A percentile compares a stretch with the other conserved stretches of the same genome.
Evolutionary conservation across 2,329 filamentous ascomycete genomes (phyloP).

Genomic region (Blumeria hordei): DNA sequence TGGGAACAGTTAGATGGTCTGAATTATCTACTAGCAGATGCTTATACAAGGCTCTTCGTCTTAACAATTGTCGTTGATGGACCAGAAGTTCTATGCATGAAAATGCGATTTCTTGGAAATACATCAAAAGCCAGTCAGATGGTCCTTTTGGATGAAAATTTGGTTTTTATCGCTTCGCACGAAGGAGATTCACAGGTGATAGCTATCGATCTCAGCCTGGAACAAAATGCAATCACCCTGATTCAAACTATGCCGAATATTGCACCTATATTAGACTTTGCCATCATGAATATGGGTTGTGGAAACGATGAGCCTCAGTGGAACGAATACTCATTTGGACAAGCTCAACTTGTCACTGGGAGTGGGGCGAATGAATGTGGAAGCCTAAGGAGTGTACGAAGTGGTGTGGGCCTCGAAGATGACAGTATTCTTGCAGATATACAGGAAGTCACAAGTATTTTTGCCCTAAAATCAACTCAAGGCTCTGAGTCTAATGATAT

Average conservation of each 20-base stretch:
- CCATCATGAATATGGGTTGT: constrained; percentile 88
- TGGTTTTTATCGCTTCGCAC: constrained; percentile 75
- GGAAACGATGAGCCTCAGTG: constrained; percentile 53
- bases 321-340: constrained; percentile 84
- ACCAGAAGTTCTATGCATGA: constrained; percentile 46
- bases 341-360: constrained; percentile 78
- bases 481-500: constrained; percentile 33
- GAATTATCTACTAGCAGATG: constrained; percentile 72
- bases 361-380: constrained; percentile 81
- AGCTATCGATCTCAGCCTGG: constrained; percentile 26
- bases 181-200: constrained; percentile 80
- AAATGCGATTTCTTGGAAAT: constrained; percentile 35
- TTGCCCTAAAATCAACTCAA: constrained; percentile 33
- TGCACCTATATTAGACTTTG: constrained; percentile 78
- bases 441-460: constrained; percentile 47
- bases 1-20: constrained; percentile 71
- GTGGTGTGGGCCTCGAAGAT: constrained; percentile 80
- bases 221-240: constrained; percentile 29
- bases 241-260: constrained; percentile 65
- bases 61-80: constrained; percentile 49
- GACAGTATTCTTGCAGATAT: constrained; percentile 63
- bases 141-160: constrained; percentile 48
- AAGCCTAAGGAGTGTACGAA: constrained; percentile 69
- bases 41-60: constrained; percentile 71
- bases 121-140: constrained; percentile 58